Percentiles rank a stretch among this genome's conserved stretches.
Conservation (phyloP, 2,329 filamentous ascomycete genomes). For the Aspergillus candidus region DNA sequence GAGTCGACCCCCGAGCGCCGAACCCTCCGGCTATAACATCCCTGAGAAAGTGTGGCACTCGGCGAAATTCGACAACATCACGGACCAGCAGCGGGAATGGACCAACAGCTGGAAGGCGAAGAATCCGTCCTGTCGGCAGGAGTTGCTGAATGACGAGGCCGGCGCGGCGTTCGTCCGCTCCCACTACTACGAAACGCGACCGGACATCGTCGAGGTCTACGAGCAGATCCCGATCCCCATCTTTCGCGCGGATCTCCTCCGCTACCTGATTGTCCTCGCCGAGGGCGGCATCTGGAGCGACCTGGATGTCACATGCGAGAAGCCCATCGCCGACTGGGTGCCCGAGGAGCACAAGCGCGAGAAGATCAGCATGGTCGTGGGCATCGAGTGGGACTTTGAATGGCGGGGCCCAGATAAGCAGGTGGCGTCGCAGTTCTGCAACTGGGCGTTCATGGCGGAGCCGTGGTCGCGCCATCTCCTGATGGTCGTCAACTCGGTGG, state of each 20-base stretch:
- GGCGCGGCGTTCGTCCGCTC: conserved; percentile 28
- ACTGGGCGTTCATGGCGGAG: conserved; percentile 18
- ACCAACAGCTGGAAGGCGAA: conserved; percentile 19
- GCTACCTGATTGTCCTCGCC: conserved; percentile 36
- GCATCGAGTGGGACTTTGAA: conserved; percentile 8
- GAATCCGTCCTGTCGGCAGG: conserved; percentile 26
- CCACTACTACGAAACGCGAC: conserved; percentile 26
- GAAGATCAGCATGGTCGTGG: conserved; percentile 17
- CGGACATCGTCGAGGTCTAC: conserved; percentile 33
- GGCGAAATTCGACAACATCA: too few species aligned
- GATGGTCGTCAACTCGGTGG: conserved; percentile 14
- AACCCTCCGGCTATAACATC: too few species aligned
- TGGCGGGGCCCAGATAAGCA: not conserved
- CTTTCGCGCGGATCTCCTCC: conserved; percentile 38
- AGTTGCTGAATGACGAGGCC: conserved; percentile 28
- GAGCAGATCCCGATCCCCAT: conserved; percentile 28
- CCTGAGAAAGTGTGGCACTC: too few species aligned
- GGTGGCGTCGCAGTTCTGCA: conserved; percentile 19
- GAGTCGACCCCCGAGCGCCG: too few species aligned
- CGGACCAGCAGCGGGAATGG: too few species aligned
- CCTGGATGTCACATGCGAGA: conserved; percentile 33
- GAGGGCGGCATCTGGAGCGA: conserved; percentile 41
- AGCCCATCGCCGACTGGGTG: conserved; percentile 34
- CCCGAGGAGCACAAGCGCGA: conserved; percentile 20
- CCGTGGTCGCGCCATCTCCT: conserved; percentile 16